Evolutionary conservation across 2,329 filamentous ascomycete species (phyloP), one percentile per base, ranked within the genome.

Genomic region (Cercospora berteroae): DNA sequence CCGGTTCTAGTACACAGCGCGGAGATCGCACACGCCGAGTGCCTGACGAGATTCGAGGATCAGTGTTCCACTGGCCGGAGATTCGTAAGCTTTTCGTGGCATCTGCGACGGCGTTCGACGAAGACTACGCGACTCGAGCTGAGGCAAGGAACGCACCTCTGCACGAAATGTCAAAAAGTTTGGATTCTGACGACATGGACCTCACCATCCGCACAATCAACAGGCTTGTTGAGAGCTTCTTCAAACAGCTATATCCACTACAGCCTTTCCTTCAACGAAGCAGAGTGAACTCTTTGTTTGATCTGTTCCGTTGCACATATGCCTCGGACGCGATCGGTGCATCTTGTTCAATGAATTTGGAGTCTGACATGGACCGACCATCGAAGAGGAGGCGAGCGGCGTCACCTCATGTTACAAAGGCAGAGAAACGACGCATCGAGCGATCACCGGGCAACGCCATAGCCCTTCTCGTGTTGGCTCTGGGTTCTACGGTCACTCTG

Each of bases 401-500:
- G 3, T 18, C 42, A 10, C 63, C 31, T 20, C 10, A 10, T 10
- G 12, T 16, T 23, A 12, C 31, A 13, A 25, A 8, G 12, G 3
- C 9, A 16, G 29, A 23, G 9, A 25, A 39, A 25, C 18, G 27
- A 52, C 36, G 42, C 5, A 66, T 87, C 3, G 85, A 84, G 70
- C 83, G 89, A 62, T 91, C 89, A 5, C 87, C 94, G 16, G 86
- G 88, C 61, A 95, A 63, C 71, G 93, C 93, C 0, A 84, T 97
- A 48, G 87, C 96, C 0, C 83, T 97, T 1, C 83, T 94, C 5
- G 87, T 96, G 1, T 83, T 97, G 63, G 94, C 93, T 0, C 81
- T 98, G 5, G 94, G 94, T 12, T 92, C 92, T 74, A 79, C 80
- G 5, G 12, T 23, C 50, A 42, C 31, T 2, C n/a, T 10, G 20